Evolutionary conservation across 2,329 filamentous ascomycete genomes (phyloP), one percentile per base, ranked within the genome.

Genomic region (Nemania sp.): DNA sequence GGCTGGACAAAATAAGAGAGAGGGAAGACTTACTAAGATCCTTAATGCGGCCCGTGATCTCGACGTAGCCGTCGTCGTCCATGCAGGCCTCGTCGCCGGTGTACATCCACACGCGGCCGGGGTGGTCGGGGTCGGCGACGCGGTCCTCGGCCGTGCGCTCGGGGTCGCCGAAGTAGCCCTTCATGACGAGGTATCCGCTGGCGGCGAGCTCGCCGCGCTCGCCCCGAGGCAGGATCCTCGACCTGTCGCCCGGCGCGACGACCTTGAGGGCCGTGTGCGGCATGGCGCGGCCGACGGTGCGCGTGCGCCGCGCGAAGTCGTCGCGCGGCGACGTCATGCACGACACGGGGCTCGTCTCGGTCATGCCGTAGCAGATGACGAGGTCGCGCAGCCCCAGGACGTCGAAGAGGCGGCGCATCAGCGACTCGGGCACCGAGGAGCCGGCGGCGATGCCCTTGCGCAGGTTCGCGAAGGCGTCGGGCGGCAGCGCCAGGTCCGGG

Each of bases 281-380:
- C 77, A 98, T 86, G 0, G 90, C 80, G n/a, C 83, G 80, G 2
- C 95, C 95, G 1, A 98, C 91, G 3, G 85, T 89, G 40, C 85
- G 82, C 53, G 91, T 89, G 42, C 92, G 83, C 75, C 90, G 90
- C 39, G 83, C 83, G 2, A 91, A 79, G 0, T 91, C 87, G 71
- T 97, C 92, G 17, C 84, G 77, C 0, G 91, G 93, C 0, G 86
- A 81, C 0, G 93, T 97, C 92, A 97, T 97, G 65, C 85, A 86
- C 80, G 85, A 81, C 70, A 91, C 90, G 42, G 90, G 90, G 50
- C 82, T 84, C 1, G 93, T 97, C 77, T 97, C 93, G 1, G 93
- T 97, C 92, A 96, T 96, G 63, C 93, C 93, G 75, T 97, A 98
- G 80, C 93, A 97, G 65, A 97, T 97, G 0, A 93, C 94, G 20